Conservation (phyloP, 2,329 filamentous ascomycete species). For the Clonostachys rhizophaga region DNA sequence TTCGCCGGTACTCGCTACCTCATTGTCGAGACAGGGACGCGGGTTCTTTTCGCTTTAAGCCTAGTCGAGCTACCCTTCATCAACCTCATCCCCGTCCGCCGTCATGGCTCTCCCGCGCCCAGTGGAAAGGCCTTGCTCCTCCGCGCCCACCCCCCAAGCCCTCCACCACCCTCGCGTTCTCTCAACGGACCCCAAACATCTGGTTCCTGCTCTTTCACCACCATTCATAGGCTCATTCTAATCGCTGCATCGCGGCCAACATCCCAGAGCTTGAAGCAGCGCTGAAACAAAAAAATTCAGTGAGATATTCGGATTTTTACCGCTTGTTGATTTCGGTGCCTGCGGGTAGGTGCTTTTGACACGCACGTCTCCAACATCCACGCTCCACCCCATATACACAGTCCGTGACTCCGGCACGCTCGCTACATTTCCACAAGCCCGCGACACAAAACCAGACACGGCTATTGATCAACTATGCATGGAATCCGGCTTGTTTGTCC, state of each 20-base stretch:
- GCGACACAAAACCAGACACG: too few relatives aligned
- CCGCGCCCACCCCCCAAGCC: conserved; percentile 6
- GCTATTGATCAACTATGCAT: too few relatives aligned
- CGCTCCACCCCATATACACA: too few relatives aligned
- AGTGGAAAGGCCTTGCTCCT: conserved; percentile 12
- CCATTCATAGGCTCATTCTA: conserved; percentile 64
- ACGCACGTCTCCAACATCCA: too few relatives aligned
- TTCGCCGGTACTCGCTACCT: neutral
- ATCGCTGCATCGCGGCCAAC: conserved; percentile 26
- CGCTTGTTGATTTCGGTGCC: too few relatives aligned
- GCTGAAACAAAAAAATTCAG: too few relatives aligned
- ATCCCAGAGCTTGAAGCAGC: neutral
- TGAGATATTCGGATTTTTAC: too few relatives aligned
- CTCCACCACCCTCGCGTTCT: conserved; percentile 23
- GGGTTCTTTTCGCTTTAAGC: neutral
- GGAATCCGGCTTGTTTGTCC: too few relatives aligned
- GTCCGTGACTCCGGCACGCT: too few relatives aligned
- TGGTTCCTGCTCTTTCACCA: conserved; percentile 22
- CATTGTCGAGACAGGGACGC: too few relatives aligned
- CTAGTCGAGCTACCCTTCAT: neutral
- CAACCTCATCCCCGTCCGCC: conserved; percentile 1
- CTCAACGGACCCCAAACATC: conserved; percentile 22
- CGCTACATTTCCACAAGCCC: too few relatives aligned
- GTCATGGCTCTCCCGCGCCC: conserved; percentile 17
- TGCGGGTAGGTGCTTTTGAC: too few relatives aligned